phyloP scores from a whole-genome alignment of 345 rosid genomes.

The Lepidium didymum region DNA sequence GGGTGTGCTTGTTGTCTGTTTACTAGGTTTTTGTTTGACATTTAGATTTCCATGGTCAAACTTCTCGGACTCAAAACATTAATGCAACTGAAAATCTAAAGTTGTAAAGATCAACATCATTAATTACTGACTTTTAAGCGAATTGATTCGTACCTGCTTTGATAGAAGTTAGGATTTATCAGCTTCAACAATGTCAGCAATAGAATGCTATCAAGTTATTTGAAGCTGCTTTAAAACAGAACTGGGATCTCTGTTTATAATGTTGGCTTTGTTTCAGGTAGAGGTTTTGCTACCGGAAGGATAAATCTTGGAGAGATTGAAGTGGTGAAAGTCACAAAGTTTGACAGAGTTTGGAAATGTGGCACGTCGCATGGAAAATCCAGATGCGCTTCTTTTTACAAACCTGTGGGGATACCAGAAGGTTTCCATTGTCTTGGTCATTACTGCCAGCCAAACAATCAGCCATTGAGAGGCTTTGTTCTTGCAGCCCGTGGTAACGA shows the following conservation, averaged over 20 bases:
- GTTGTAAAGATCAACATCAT: not conserved
- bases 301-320: conserved; percentile 67
- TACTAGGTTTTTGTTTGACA: conserved; percentile 1
- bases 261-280: conserved; percentile 39
- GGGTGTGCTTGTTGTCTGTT: not conserved
- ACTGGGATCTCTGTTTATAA: not conserved
- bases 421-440: conserved; percentile 76
- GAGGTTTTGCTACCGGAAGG: conserved; percentile 55
- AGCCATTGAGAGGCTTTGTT: conserved; percentile 59
- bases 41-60: conserved; percentile 8
- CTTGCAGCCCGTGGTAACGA: conserved; percentile 48
- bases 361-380: conserved; percentile 32
- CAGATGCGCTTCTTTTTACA: conserved; percentile 53
- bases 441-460: conserved; percentile 63
- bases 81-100: not conserved
- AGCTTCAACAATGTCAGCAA: not conserved
- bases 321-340: conserved; percentile 49
- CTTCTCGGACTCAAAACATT: not conserved
- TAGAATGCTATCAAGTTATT: not conserved
- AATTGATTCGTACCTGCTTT: not conserved
- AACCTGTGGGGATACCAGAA: conserved; percentile 61
- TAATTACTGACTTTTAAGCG: not conserved
- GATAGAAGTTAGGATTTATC: not conserved
- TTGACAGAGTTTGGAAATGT: conserved; percentile 68
- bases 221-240: not conserved